Base-by-base conservation (phyloP, 2,329 filamentous ascomycete species). In the Fusarium tanahbumbuense region DNA sequence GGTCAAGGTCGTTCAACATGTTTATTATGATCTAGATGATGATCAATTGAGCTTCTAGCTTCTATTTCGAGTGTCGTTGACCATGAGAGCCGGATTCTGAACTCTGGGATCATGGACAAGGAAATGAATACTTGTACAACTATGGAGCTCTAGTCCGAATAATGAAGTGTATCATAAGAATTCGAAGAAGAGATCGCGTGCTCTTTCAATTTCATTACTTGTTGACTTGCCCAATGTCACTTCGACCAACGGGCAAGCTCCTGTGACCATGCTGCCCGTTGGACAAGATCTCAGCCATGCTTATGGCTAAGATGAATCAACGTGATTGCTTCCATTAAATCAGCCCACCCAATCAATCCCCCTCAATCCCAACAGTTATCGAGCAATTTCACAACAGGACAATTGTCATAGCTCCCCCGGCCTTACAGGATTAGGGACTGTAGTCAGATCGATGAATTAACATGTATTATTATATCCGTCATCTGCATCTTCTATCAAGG, bases 1-100 rank as follows among this genome's bases (percentile, higher is more conserved):
- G 78, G 76, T 76, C 68, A 76, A 74, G 78, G 77, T 76, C 76
- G 76, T 77, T 70, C 69, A 72, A 73, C 62, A 74, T 70, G 71
- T 69, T 75, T 47, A 75, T 76, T 75, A 76, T 75, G 76, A 76
- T 76, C 68, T 74, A 72, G 73, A 74, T 70, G 71, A 73, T 71
- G 67, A 70, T 71, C 69, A 61, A 59, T 71, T 66, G 66, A 76
- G 74, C 75, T 73, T 65, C 64, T 67, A 49, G 64, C 73, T 68
- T 64, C 58, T 49, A 72, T 40, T 56, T 57, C 58, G 50, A 54
- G 64, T 55, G 67, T 67, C 64, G 63, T 64, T 64, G 61, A 37
- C 67, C 57, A 68, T 73, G 68, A 73, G 71, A 70, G 68, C 66
- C 65, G 67, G 70, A 73, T 73, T 58, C 70, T 65, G 69, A 73